Conservation (phyloP, 2,329 filamentous ascomycete genomes). For the Beauveria sp. region DNA sequence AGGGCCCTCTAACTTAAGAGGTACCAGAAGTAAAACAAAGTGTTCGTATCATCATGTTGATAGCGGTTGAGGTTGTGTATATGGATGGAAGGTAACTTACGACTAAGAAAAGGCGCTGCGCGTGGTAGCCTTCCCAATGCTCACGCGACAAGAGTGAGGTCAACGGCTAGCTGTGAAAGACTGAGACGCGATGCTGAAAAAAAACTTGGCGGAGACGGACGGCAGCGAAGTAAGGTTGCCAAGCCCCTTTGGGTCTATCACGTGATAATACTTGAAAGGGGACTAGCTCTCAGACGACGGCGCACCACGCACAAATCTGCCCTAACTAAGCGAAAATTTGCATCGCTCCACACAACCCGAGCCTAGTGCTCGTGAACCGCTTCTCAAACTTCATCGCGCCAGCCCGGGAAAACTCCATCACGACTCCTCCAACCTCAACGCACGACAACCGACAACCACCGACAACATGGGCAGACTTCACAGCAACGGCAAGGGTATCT, state of each 20-base stretch:
- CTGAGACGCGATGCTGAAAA: neutral
- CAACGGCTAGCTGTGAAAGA: neutral
- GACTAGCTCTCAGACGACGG: neutral
- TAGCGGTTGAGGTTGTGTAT: slow-evolving; percentile 2
- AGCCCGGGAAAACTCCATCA: slow-evolving; percentile 18
- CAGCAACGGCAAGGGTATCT: slow-evolving; percentile 99
- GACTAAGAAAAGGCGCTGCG: neutral
- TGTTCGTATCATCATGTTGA: slow-evolving; percentile 63
- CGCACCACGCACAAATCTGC: slow-evolving; percentile 21
- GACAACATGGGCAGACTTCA: slow-evolving; percentile 93
- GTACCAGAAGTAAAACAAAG: slow-evolving; percentile 79
- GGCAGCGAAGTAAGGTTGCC: slow-evolving; percentile 14
- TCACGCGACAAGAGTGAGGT: neutral
- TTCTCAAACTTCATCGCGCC: slow-evolving; percentile 12
- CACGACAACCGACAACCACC: slow-evolving; percentile 33
- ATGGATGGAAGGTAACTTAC: slow-evolving; percentile 9
- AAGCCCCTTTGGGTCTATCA: neutral
- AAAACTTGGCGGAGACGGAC: slow-evolving; percentile 6
- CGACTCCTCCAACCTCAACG: slow-evolving; percentile 24
- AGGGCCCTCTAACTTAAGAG: slow-evolving; percentile 80
- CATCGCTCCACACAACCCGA: slow-evolving; percentile 31
- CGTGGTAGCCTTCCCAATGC: neutral
- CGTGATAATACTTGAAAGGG: neutral
- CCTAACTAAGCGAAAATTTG: slow-evolving; percentile 41
- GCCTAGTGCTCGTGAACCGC: slow-evolving; percentile 1